Evolutionary conservation across 331 rosid species (phyloP).

Genomic region (Spiraea crenata): DNA sequence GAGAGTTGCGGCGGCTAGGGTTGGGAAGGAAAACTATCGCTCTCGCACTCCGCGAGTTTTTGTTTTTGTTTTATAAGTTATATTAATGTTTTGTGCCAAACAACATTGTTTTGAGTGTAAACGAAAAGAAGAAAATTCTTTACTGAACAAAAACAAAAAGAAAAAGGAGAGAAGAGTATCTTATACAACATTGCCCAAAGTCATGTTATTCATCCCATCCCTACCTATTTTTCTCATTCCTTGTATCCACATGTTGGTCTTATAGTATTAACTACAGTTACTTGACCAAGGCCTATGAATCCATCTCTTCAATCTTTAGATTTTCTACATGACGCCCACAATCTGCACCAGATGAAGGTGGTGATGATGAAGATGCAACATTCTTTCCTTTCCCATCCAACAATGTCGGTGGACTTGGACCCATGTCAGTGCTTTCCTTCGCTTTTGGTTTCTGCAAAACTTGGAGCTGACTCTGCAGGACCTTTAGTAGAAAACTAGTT

Average conservation of each 20-base stretch:
- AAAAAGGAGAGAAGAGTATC: not conserved
- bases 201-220: not conserved
- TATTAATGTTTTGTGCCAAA: no score
- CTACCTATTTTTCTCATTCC: conserved; percentile 23
- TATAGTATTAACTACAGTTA: conserved; percentile 17
- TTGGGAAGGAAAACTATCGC: no score
- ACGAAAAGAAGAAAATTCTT: not conserved
- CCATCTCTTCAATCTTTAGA: conserved; percentile 28
- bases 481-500: conserved; percentile 29
- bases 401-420: conserved; percentile 26
- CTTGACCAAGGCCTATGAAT: conserved; percentile 12
- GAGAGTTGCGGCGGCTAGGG: no score
- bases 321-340: conserved; percentile 23
- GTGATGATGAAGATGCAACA: conserved; percentile 27
- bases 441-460: conserved; percentile 43
- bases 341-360: conserved; percentile 26
- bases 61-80: no score
- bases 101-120: not conserved
- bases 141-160: not conserved
- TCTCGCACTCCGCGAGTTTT: no score
- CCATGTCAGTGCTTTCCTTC: conserved; percentile 26
- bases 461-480: conserved; percentile 58
- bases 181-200: conserved; percentile 17
- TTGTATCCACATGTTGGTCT: conserved; percentile 48
- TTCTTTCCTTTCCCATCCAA: conserved; percentile 52